Evolutionary conservation across 371 early-diverging fungal genomes (phyloP).

Genomic region (Rhizopus delemar): DNA sequence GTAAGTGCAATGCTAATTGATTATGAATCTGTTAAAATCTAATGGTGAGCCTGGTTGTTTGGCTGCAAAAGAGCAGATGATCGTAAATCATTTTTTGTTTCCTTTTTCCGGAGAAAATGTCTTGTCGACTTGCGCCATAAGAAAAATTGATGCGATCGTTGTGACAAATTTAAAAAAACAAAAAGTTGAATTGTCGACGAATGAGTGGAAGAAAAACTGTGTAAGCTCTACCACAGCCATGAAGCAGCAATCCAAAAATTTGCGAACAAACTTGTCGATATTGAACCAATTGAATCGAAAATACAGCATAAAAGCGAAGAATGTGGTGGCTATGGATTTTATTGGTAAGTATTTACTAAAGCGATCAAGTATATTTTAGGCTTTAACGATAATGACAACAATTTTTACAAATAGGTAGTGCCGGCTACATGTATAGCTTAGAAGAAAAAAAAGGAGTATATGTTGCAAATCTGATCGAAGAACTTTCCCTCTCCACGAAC

Average conservation of each 20-base stretch:
- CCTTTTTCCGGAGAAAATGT: constrained; percentile 19
- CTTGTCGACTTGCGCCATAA: constrained; percentile 22
- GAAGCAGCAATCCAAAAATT: constrained; percentile 25
- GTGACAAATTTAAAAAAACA: constrained; percentile 12
- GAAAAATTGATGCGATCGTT: constrained; percentile 22
- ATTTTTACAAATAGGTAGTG: constrained; percentile 21
- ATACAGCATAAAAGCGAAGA: constrained; percentile 26
- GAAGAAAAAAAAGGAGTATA: constrained; percentile 18
- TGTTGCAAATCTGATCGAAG: constrained; percentile 15
- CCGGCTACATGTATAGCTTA: constrained; percentile 19
- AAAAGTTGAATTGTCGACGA: constrained; percentile 18
- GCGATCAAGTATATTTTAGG: constrained; percentile 12
- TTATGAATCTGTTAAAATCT: constrained; percentile 28
- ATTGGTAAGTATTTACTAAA: constrained; percentile 24
- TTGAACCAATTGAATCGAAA: constrained; percentile 21
- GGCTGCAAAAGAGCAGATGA: constrained; percentile 23
- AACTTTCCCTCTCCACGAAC: constrained; percentile 12
- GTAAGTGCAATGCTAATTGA: constrained; percentile 23
- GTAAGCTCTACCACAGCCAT: constrained; percentile 9
- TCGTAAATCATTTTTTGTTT: constrained; percentile 19
- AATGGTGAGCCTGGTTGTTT: constrained; percentile 27
- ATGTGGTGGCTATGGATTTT: constrained; percentile 20
- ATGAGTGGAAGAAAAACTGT: constrained; percentile 23
- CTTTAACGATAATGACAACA: constrained; percentile 12
- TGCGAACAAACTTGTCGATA: constrained; percentile 25